Base-by-base conservation (phyloP, 2,329 filamentous ascomycete genomes). In the Colletotrichum gigasporum region DNA sequence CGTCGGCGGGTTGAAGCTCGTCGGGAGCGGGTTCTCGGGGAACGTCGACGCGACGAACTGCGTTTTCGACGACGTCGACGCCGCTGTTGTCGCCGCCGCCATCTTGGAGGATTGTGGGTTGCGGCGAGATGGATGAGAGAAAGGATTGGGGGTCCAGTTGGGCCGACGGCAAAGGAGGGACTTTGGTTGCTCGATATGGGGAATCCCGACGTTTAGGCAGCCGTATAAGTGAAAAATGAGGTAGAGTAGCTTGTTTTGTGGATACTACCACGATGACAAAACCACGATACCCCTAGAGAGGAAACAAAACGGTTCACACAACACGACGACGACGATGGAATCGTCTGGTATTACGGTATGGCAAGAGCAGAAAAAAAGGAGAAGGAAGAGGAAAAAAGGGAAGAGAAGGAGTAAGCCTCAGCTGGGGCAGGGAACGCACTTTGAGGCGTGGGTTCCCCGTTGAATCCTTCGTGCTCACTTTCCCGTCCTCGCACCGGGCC, bases 11-110 rank as follows among this genome's bases (percentile, higher is more conserved):
- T 65, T 57, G 58, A 70, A 71, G 20, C 63, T 60, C 12, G 69
- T 72, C 18, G 70, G 74, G 4, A 72, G 67, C 0, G 70, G 70
- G 41, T 60, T 55, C 9, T 24, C 39, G 4, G 67, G 55, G 9
- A 70, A 71, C 2, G 37, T 63, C 3, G 63, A 62, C 28, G 58
- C 63, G 24, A 65, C 45, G 37, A 45, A 57, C 11, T 44, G 60
- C 52, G 63, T 63, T 63, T 56, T 63, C 30, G 63, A 12, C 9
- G 32, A 12, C 9, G 32, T 41, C 8, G 58, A 45, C 8, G 26
- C 37, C 20, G 56, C 39, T 3, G 18, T 11, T 10, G 26, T 45
- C 20, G 56, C 39, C 2, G 18, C 8, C 12, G 50, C 26, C 57
- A 62, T 62, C 9, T 20, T 28, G 44, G n/a, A n/a, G 10, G 20